Base-by-base conservation (phyloP, 2,329 filamentous ascomycete genomes). In the Bipolaris bicolor region DNA sequence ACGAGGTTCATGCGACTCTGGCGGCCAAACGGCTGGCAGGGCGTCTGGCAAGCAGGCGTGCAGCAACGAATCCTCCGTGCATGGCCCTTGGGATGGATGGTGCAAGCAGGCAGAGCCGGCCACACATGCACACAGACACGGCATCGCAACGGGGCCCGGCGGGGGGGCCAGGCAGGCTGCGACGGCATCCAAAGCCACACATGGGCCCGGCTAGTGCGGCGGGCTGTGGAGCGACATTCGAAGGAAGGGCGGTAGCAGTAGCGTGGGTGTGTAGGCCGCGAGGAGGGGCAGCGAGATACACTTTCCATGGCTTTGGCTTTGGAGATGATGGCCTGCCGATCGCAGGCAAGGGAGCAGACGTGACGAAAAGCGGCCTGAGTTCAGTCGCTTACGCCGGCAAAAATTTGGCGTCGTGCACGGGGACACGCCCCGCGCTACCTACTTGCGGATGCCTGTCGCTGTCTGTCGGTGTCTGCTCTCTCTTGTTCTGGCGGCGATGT, bases 291-390 rank as follows among this genome's bases (percentile, higher is more conserved):
- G 52, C 49, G 49, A 53, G 51, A 58, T 47, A 55, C 57, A 29
- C 43, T 60, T 65, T 57, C 64, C 65, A 68, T 57, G 60, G 67
- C 65, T 51, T 62, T 63, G 64, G 65, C 65, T 51, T 62, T 63
- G 64, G 65, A 62, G 58, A 60, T 65, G 65, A 67, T 67, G 49
- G 61, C 55, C 64, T 57, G 65, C 56, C 61, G 67, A 68, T 68
- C 67, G 60, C 60, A 64, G 29, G 59, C 55, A 65, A 61, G 59
- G 60, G 43, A 57, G 52, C 34, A 41, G 49, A 29, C 52, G 55
- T 52, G 57, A 63, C 59, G 52, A 57, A 58, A 58, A 53, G 56
- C 48, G 52, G 58, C 50, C 48, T 57, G 56, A 41, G 52, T 39
- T 40, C 49, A 36, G 56, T 57, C 58, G 60, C 62, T 58, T 62